A percentile compares a stretch with the other conserved stretches of the same genome.
Conservation (phyloP, 2,329 filamentous ascomycete genomes). For the Calonectria hawksworthii region DNA sequence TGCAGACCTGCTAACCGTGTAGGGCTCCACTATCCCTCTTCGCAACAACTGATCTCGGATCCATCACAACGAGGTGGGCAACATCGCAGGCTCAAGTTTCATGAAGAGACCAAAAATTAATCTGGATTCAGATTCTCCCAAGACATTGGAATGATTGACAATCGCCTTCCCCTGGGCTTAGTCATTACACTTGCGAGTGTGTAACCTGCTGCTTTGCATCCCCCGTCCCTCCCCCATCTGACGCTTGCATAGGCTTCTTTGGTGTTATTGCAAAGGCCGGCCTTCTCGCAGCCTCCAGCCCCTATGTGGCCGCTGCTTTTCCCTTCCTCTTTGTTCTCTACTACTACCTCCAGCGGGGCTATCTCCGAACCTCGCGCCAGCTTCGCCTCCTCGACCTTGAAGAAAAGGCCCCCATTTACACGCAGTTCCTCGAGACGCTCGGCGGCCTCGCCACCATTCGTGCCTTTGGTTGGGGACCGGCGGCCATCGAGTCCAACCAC, state of each 20-base stretch:
- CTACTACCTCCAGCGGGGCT: slow-evolving; percentile 59
- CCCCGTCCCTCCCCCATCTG: slow-evolving; percentile 7
- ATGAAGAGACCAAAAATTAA: not conserved
- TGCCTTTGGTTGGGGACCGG: slow-evolving; percentile 64
- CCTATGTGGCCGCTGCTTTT: slow-evolving; percentile 56
- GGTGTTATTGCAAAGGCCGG: slow-evolving; percentile 43
- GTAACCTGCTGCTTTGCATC: slow-evolving; percentile 25
- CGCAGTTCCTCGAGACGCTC: slow-evolving; percentile 61
- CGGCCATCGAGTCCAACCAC: slow-evolving; percentile 59
- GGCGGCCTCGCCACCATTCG: slow-evolving; percentile 64
- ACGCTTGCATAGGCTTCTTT: slow-evolving; percentile 49
- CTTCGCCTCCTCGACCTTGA: slow-evolving; percentile 59
- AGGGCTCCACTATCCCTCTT: slow-evolving; percentile 59
- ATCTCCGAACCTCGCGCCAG: slow-evolving; percentile 59
- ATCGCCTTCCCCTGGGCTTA: slow-evolving; percentile 54
- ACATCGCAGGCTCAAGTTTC: not conserved
- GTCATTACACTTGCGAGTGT: slow-evolving; percentile 52
- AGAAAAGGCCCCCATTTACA: slow-evolving; percentile 56
- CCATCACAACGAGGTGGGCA: slow-evolving; percentile 55
- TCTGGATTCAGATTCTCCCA: slow-evolving; percentile 54
- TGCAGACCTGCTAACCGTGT: not conserved
- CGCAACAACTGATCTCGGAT: slow-evolving; percentile 55
- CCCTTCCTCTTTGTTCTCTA: slow-evolving; percentile 57
- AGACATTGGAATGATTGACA: slow-evolving; percentile 60
- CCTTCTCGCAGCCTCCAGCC: slow-evolving; percentile 42